Conservation (phyloP, 352 stramenopile species). For the Phytophthora uliginosa region DNA sequence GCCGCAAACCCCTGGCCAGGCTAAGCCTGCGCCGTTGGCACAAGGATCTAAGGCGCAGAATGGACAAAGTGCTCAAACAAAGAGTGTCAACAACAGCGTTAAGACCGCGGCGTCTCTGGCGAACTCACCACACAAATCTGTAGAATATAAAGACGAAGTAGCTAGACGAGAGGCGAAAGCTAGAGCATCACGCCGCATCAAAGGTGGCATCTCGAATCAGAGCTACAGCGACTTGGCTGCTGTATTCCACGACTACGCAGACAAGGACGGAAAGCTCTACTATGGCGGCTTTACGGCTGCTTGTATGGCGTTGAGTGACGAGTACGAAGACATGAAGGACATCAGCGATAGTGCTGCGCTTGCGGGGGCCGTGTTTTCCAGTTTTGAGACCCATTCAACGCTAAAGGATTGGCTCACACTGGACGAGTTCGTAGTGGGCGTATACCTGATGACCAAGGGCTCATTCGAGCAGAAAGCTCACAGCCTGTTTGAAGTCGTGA, state of each 20-base stretch:
- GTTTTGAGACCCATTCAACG: constrained; percentile 63
- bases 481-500: constrained; percentile 81
- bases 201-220: constrained; percentile 61
- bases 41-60: background rate
- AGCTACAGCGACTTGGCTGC: constrained; percentile 61
- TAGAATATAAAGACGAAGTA: constrained; percentile 19
- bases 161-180: constrained; percentile 23
- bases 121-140: background rate
- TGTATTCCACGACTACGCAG: constrained; percentile 64
- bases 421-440: constrained; percentile 84
- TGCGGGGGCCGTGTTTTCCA: constrained; percentile 80
- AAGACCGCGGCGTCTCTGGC: background rate
- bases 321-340: constrained; percentile 72
- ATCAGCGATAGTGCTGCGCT: constrained; percentile 73
- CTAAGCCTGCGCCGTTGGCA: background rate
- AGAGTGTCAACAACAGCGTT: background rate
- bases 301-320: constrained; percentile 62
- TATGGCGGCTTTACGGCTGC: constrained; percentile 73
- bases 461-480: constrained; percentile 85
- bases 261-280: constrained; percentile 64
- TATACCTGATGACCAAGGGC: constrained; percentile 87
- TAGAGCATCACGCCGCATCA: constrained; percentile 43
- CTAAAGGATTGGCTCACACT: constrained; percentile 79
- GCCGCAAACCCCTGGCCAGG: constrained; percentile 10
- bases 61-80: constrained; percentile 5